These are phyloP conservation scores for Aspergillus sp. DNA, from an alignment of 2,329 filamentous ascomycete genomes.

Conservation along the genomic window DNA sequence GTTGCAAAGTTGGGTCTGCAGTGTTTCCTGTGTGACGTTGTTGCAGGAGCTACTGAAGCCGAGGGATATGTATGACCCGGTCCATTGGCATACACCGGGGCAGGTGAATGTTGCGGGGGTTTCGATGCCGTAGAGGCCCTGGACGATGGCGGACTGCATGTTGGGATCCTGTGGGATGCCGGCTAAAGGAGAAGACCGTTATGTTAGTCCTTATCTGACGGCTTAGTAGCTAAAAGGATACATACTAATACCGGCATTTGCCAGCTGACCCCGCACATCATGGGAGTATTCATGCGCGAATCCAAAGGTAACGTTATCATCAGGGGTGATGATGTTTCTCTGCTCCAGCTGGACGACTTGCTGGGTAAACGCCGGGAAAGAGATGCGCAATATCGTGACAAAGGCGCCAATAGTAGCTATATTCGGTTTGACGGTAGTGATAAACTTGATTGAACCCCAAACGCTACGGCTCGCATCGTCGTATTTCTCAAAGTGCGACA, in stretches of 20 bases:
- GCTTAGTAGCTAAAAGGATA: too few species aligned
- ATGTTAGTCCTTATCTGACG: too few species aligned
- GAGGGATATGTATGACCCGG: slow-evolving; percentile 14
- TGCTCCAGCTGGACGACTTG: slow-evolving; percentile 16
- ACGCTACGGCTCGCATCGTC: slow-evolving; percentile 17
- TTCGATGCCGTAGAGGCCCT: slow-evolving; percentile 15
- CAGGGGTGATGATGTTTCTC: slow-evolving; percentile 3
- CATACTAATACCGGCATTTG: neutral
- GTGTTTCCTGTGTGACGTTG: slow-evolving; percentile 16
- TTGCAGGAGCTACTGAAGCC: slow-evolving; percentile 15
- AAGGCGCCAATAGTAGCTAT: slow-evolving; percentile 18
- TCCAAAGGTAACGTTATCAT: slow-evolving; percentile 8
- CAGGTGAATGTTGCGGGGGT: slow-evolving; percentile 14
- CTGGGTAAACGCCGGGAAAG: slow-evolving; percentile 16
- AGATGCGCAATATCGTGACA: slow-evolving; percentile 15
- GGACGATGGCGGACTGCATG: slow-evolving; percentile 17
- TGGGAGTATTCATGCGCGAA: slow-evolving; percentile 13
- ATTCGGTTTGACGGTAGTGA: slow-evolving; percentile 11
- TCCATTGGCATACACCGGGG: slow-evolving; percentile 16
- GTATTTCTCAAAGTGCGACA: slow-evolving; percentile 15
- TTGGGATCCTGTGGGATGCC: slow-evolving; percentile 13
- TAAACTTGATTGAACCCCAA: slow-evolving; percentile 12
- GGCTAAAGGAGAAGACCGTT: neutral
- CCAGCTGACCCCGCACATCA: neutral
- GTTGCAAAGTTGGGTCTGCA: slow-evolving; percentile 11